Evolutionary conservation across 2,329 filamentous ascomycete genomes (phyloP), one percentile per base, ranked within the genome.

Genomic region (Colletotrichum sp.): DNA sequence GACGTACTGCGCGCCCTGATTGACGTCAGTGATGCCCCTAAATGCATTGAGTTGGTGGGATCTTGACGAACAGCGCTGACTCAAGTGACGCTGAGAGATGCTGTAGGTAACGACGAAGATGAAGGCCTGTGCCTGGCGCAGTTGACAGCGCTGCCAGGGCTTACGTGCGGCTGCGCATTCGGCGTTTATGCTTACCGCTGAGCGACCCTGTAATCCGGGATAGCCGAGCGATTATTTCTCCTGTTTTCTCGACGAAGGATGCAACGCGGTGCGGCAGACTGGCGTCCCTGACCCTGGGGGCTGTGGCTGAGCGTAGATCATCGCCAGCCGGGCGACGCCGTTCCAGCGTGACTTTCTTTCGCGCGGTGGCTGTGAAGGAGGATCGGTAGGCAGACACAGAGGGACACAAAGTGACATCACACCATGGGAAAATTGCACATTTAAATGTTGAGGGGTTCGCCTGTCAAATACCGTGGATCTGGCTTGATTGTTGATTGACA

Each of bases 261-360:
- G 43, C 28, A 1, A 26, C 57, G 60, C 60, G 43, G 43, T 34
- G 18, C 26, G n/a, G 68, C 24, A 2, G 18, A 1, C 36, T 43
- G 8, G 21, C 8, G 67, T 39, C 34, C 57, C n/a, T 64, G 57
- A 43, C 63, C 32, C 32, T 55, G 18, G 7, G 15, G 24, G 30
- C 12, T 67, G 73, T 75, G 73, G 73, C 73, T 75, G 73, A 73
- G 55, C 12, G 63, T 32, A 57, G 73, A 75, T 75, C 73, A 64
- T 21, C 28, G 30, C 59, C 21, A 13, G 63, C 57, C 32, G 21
- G 69, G 73, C 63, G 21, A 32, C 6, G 26, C 32, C 63, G 73
- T 67, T 64, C 69, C 69, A 72, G 55, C 18, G n/a, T 36, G 34
- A 67, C 52, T 39, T 8, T 12, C 43, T 5, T 21, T 64, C 55